Conservation (phyloP, 371 early-diverging fungal genomes). For the Nosema muscidifuracis region DNA sequence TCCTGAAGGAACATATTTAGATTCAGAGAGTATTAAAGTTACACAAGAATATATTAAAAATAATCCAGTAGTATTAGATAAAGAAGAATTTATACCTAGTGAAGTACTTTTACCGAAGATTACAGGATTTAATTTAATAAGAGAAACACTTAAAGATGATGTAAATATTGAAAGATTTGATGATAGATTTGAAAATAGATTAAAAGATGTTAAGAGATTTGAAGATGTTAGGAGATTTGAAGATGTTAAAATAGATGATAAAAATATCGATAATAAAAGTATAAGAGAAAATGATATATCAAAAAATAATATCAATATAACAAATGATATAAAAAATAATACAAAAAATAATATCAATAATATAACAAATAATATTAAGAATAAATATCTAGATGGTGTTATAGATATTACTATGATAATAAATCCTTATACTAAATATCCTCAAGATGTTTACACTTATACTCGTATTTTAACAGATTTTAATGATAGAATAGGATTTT, state of each 20-base stretch:
- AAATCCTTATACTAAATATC: constrained; percentile 48
- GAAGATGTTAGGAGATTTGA: no score
- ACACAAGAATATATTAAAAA: constrained; percentile 38
- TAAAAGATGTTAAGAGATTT: no score
- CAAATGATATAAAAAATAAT: no score
- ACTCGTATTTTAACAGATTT: constrained; percentile 35
- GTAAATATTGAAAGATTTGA: no score
- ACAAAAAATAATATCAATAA: no score
- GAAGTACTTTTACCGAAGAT: constrained; percentile 55
- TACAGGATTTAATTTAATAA: constrained; percentile 55
- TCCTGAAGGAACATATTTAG: constrained; percentile 63
- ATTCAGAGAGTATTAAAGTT: constrained; percentile 42
- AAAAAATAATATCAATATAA: no score
- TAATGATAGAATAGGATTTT: constrained; percentile 16
- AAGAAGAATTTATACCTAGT: constrained; percentile 31
- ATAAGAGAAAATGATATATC: no score
- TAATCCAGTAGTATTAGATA: constrained; percentile 14
- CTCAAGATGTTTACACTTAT: constrained; percentile 38
- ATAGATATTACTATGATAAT: constrained; percentile 55
- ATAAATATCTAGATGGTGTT: no score
- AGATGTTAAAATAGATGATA: no score
- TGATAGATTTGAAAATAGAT: no score
- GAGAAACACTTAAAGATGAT: constrained; percentile 23
- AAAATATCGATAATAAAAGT: no score
- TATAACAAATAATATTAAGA: no score